Base-by-base conservation (phyloP, 116 monocot genomes). In the Iris pallida region DNA sequence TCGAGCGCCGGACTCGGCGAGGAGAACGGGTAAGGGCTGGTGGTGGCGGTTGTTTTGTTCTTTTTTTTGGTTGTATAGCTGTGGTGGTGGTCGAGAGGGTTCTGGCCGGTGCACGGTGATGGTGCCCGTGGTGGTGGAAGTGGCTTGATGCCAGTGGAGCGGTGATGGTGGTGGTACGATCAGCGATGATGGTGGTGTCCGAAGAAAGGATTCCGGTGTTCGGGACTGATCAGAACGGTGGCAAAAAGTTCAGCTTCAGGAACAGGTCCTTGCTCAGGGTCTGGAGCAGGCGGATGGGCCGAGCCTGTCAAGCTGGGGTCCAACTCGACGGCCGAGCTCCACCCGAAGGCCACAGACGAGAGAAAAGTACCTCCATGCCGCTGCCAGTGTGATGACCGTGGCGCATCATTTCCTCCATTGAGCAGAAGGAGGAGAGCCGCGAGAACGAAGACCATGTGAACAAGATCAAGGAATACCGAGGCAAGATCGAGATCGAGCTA, bases 361-460 rank as follows among this genome's bases (percentile, higher is more conserved):
- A 43, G 42, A 82, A 74, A 69, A 61, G 70, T 3, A 40, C 64
- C 0, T 18, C 86, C 7, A 86, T 86, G 92, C 91, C 92, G 7
- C 89, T 7, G 78, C 95, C 6, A 91, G 91, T 55, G 95, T 96
- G 58, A 96, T 96, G 95, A 96, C 89, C 18, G n/a, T n/a, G n/a
- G n/a, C n/a, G n/a, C n/a, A n/a, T n/a, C n/a, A n/a, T n/a, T n/a
- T n/a, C n/a, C 15, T 58, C 70, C 5, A 46, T 70, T 6, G 70
- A 70, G 59, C 70, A 70, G 43, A 70, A 70, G 59, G 70, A 70
- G 44, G 70, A 70, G 70, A 70, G 70, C 57, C 57, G 70, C 5
- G 70, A 58, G 47, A 70, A 70, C 47, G 70, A 70, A 9, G 70
- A 70, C 20, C 70, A 70, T 59, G 59, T 70, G 0, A 20, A 42